A percentile compares a stretch with the other conserved stretches of the same genome.
phyloP scores from a whole-genome alignment of 169 alveolate genomes.

The Eimeria necatrix region DNA sequence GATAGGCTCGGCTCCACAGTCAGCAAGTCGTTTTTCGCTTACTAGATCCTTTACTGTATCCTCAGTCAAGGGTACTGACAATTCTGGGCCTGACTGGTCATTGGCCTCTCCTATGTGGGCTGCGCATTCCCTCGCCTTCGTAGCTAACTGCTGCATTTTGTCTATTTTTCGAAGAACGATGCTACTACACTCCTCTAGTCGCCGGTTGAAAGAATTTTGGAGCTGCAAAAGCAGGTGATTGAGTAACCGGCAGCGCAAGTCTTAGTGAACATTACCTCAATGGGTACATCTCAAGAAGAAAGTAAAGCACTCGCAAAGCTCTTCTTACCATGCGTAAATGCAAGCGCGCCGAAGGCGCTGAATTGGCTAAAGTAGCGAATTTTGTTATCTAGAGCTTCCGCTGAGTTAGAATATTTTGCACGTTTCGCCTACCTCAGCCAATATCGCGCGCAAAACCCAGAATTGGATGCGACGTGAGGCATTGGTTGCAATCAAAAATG shows the following conservation, averaged over 20 bases:
- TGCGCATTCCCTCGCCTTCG: slow-evolving; percentile 69
- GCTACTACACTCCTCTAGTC: slow-evolving; percentile 64
- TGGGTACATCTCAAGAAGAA: too few species aligned
- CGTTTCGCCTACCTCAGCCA: slow-evolving; percentile 47
- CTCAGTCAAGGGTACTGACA: slow-evolving; percentile 48
- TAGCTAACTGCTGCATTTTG: slow-evolving; percentile 71
- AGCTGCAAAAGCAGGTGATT: slow-evolving; percentile 49
- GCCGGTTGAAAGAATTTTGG: slow-evolving; percentile 65
- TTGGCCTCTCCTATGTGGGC: slow-evolving; percentile 19
- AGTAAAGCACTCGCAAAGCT: too few species aligned
- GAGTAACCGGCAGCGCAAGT: neutral
- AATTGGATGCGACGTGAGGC: slow-evolving; percentile 64
- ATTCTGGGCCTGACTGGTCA: slow-evolving; percentile 43
- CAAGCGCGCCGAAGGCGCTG: too few species aligned
- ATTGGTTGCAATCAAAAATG: slow-evolving; percentile 13
- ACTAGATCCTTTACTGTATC: slow-evolving; percentile 58
- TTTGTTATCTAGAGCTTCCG: too few species aligned
- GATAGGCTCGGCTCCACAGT: too few species aligned
- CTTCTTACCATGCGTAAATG: too few species aligned
- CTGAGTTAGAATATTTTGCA: neutral
- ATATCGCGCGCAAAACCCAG: slow-evolving; percentile 64
- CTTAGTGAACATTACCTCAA: neutral
- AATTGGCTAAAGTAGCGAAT: too few species aligned
- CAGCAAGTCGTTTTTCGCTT: neutral
- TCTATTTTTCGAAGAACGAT: slow-evolving; percentile 45